A percentile compares a stretch with the other conserved stretches of the same genome.
phyloP scores from a whole-genome alignment of 371 early-diverging fungal species.

The Mortierella sp. region DNA sequence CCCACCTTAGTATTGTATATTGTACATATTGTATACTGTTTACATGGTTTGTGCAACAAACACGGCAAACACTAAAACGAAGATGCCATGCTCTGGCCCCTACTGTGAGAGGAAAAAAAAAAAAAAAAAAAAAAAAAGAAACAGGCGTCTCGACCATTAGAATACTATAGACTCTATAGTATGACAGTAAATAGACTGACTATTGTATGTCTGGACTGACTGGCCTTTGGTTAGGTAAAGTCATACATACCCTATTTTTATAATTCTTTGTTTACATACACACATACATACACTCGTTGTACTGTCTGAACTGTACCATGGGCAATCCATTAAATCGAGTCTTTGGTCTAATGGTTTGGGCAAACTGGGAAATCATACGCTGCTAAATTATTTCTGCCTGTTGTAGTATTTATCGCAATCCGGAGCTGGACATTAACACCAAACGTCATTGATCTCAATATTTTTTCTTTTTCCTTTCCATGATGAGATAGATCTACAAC shows the following conservation, averaged over 20 bases:
- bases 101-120: too few species aligned
- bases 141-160: background rate
- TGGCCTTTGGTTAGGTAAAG: too few species aligned
- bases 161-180: background rate
- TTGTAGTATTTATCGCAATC: too few species aligned
- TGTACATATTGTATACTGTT: background rate
- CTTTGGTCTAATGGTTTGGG: background rate
- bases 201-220: too few species aligned
- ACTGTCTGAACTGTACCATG: background rate
- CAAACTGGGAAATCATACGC: background rate
- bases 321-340: background rate
- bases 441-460: too few species aligned
- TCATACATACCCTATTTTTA: background rate
- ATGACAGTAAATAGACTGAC: too few species aligned
- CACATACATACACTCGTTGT: background rate
- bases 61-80: too few species aligned
- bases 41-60: background rate
- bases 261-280: background rate
- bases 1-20: background rate
- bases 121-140: background rate
- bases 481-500: too few species aligned
- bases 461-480: too few species aligned
- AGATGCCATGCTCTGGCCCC: background rate
- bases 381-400: background rate
- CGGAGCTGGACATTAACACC: too few species aligned